These are phyloP conservation scores for Rhodotorula sp. DNA, from an alignment of 1,284 basidiomycete genomes.

Conservation along the genomic window DNA sequence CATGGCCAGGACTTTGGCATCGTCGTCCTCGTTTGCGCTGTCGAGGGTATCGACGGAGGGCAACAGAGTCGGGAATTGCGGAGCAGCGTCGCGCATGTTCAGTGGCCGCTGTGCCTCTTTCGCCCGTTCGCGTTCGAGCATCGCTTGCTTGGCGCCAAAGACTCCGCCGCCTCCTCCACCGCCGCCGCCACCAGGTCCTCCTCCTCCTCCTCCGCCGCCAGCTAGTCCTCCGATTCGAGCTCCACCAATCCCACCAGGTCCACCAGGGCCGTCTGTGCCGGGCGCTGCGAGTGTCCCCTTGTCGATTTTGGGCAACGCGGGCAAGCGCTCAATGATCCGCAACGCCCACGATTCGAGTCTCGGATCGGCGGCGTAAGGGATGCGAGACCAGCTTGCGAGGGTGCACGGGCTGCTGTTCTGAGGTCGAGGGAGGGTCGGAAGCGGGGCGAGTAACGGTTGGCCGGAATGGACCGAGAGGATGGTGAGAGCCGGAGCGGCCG, in stretches of 20 bases:
- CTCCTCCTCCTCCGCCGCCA: conserved; percentile 2
- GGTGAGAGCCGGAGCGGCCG: conserved; percentile 10
- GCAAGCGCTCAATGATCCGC: conserved; percentile 14
- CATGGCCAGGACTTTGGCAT: conserved; percentile 5
- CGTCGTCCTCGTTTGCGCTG: neutral
- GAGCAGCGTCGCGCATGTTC: neutral
- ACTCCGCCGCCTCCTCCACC: conserved; percentile 18
- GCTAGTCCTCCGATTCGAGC: conserved; percentile 2
- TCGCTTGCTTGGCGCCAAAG: conserved; percentile 40
- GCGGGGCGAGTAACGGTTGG: neutral
- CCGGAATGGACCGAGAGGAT: conserved; percentile 33
- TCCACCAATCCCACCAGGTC: neutral
- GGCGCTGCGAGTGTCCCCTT: conserved; percentile 7
- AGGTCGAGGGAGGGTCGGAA: neutral
- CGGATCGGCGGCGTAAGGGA: conserved; percentile 1
- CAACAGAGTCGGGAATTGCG: conserved; percentile 23
- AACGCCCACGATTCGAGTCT: conserved; percentile 13
- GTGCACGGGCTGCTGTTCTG: neutral
- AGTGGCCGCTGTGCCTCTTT: conserved; percentile 31
- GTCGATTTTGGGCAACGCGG: conserved; percentile 23
- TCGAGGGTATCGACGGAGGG: neutral
- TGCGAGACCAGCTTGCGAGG: conserved; percentile 25
- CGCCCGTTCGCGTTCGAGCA: conserved; percentile 33
- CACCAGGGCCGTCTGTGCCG: neutral
- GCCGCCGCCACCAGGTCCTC: conserved; percentile 4